A percentile compares a stretch with the other conserved stretches of the same genome.
Evolutionary conservation across 2,329 filamentous ascomycete genomes (phyloP).

Genomic region (Huntiella decipiens): DNA sequence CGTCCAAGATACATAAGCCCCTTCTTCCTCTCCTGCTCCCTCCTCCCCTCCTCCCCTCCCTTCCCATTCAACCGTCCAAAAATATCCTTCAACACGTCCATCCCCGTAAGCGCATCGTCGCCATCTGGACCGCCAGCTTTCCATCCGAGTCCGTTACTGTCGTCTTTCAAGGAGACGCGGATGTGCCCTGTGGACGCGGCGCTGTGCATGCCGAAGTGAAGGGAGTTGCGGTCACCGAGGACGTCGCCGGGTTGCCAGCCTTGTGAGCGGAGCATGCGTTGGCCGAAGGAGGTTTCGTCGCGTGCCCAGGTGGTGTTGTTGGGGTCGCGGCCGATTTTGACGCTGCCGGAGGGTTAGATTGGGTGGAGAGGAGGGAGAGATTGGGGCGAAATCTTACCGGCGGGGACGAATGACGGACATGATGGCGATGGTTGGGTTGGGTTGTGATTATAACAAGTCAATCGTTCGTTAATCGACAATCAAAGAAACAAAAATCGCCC

Average conservation of each 20-base stretch:
- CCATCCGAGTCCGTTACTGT: slow-evolving; percentile 77
- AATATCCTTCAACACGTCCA: slow-evolving; percentile 72
- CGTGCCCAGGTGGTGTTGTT: slow-evolving; percentile 91
- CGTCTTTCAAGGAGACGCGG: slow-evolving; percentile 69
- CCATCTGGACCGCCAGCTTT: slow-evolving; percentile 37
- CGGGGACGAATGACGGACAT: slow-evolving; percentile 11
- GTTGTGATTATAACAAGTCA: not conserved
- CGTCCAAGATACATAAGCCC: slow-evolving; percentile 54
- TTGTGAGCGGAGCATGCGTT: slow-evolving; percentile 70
- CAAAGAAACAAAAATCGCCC: not conserved
- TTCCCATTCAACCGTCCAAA: slow-evolving; percentile 82
- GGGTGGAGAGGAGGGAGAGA: not conserved
- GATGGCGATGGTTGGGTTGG: not conserved
- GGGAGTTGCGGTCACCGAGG: slow-evolving; percentile 58
- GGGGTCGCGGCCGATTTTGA: slow-evolving; percentile 73
- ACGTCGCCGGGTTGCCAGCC: slow-evolving; percentile 79
- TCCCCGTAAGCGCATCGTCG: slow-evolving; percentile 61
- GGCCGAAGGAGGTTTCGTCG: slow-evolving; percentile 66
- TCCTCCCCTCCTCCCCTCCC: slow-evolving; percentile 42
- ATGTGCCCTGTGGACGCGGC: slow-evolving; percentile 72
- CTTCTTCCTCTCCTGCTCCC: slow-evolving; percentile 45
- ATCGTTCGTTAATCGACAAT: not conserved
- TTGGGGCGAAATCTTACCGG: slow-evolving; percentile 1
- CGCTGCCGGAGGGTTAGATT: slow-evolving; percentile 13
- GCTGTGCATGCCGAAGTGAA: slow-evolving; percentile 59